Percentiles rank a stretch among this genome's conserved stretches.
Evolutionary conservation across 305 asterid species (phyloP).

Genomic region (Fraxinus albicans): DNA sequence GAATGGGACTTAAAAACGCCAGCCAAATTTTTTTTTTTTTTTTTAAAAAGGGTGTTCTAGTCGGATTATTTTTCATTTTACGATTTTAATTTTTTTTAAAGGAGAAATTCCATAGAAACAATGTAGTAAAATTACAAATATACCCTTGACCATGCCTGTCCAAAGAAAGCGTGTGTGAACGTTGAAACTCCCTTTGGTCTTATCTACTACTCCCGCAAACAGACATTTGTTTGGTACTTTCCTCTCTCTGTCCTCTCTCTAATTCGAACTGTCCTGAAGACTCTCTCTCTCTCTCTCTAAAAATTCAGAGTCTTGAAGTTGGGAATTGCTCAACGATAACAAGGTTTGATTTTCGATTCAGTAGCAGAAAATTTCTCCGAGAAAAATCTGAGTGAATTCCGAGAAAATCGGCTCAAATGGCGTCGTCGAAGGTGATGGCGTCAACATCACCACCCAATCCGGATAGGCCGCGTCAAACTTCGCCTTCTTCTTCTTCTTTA

Average conservation of each 20-base stretch:
- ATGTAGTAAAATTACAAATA: neutral
- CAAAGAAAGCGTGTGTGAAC: neutral
- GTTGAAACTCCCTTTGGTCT: neutral
- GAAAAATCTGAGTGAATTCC: conserved; percentile 5
- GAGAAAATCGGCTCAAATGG: conserved; percentile 41
- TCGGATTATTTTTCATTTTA: too few species aligned
- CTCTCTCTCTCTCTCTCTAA: neutral
- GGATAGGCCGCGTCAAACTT: conserved; percentile 76
- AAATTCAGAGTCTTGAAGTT: neutral
- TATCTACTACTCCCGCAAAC: neutral
- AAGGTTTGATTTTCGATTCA: neutral
- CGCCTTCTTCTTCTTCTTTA: conserved; percentile 27
- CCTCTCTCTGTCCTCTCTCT: too few species aligned
- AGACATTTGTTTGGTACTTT: neutral
- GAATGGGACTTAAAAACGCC: too few species aligned
- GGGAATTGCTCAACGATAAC: neutral
- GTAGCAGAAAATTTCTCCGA: neutral
- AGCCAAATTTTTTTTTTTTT: too few species aligned
- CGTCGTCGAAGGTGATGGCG: conserved; percentile 92
- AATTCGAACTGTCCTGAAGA: neutral
- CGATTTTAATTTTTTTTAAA: too few species aligned
- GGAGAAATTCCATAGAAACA: neutral
- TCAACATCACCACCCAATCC: conserved; percentile 86
- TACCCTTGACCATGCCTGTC: neutral
- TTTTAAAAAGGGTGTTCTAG: too few species aligned